phyloP scores from a whole-genome alignment of 2,329 filamentous ascomycete genomes.

The Teratosphaeriaceae sp. region DNA sequence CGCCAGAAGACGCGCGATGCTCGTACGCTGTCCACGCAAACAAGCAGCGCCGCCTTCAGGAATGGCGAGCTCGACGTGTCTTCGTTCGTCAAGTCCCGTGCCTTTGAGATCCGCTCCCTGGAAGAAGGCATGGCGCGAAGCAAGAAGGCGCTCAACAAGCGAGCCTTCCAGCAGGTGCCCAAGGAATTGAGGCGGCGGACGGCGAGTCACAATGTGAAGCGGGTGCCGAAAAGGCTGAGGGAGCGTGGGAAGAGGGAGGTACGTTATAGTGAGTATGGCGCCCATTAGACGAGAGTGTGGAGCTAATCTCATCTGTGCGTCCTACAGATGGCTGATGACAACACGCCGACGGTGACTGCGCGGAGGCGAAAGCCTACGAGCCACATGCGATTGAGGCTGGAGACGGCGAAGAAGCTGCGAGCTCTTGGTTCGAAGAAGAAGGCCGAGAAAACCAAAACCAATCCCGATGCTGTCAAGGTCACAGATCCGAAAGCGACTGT shows the following conservation, averaged over 20 bases:
- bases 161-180: constrained; percentile 89
- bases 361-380: constrained; percentile 53
- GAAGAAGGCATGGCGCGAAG: constrained; percentile 74
- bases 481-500: neutral
- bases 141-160: constrained; percentile 55
- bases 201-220: constrained; percentile 90
- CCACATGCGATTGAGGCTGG: constrained; percentile 56
- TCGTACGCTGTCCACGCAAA: constrained; percentile 41
- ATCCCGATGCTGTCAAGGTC: constrained; percentile 9
- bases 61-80: constrained; percentile 78
- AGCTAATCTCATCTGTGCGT: too few species aligned
- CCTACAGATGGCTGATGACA: constrained; percentile 75
- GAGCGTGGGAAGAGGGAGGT: constrained; percentile 57
- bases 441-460: constrained; percentile 26
- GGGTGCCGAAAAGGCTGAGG: constrained; percentile 72
- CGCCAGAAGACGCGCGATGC: constrained; percentile 33
- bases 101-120: constrained; percentile 82
- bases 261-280: too few species aligned
- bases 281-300: constrained; percentile 15
- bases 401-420: constrained; percentile 67
- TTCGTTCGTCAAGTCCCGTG: constrained; percentile 74
- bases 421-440: constrained; percentile 50
- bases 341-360: constrained; percentile 72
- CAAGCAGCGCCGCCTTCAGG: constrained; percentile 48
- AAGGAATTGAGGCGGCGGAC: constrained; percentile 77